Evolutionary conservation across 148 eudicot genomes (phyloP).

Genomic region (Silene conica): DNA sequence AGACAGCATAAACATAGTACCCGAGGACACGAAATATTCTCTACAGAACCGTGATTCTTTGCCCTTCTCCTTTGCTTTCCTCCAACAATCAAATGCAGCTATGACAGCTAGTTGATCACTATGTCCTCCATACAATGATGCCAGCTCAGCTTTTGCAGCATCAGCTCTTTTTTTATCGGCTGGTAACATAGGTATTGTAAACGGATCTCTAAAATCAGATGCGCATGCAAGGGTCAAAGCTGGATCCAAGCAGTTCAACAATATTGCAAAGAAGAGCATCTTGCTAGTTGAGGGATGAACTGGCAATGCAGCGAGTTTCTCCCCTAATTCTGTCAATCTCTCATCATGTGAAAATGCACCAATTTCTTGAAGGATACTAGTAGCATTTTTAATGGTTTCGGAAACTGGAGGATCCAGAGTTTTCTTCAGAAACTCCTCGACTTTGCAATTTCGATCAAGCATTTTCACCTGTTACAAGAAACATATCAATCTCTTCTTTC

Average conservation of each 20-base stretch:
- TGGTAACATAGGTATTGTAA: slow-evolving; percentile 75
- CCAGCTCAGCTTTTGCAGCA: slow-evolving; percentile 68
- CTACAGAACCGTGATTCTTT: slow-evolving; percentile 68
- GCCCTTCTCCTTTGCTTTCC: slow-evolving; percentile 54
- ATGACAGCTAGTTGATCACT: slow-evolving; percentile 89
- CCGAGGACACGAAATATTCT: slow-evolving; percentile 56
- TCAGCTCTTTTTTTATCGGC: slow-evolving; percentile 57
- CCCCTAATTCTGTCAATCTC: slow-evolving; percentile 77
- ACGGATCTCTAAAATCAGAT: slow-evolving; percentile 73
- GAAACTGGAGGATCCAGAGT: slow-evolving; percentile 83
- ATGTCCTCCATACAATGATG: slow-evolving; percentile 69
- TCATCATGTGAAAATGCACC: slow-evolving; percentile 79
- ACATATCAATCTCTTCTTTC: slow-evolving; percentile 1
- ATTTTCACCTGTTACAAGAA: slow-evolving; percentile 66
- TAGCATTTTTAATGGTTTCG: slow-evolving; percentile 76
- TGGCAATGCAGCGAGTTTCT: slow-evolving; percentile 71
- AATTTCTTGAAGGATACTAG: slow-evolving; percentile 74
- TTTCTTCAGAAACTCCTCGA: slow-evolving; percentile 70
- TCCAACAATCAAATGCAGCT: slow-evolving; percentile 97
- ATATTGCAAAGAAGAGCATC: slow-evolving; percentile 80
- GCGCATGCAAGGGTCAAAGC: slow-evolving; percentile 97
- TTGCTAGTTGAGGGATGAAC: slow-evolving; percentile 88
- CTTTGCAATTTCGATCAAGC: slow-evolving; percentile 66
- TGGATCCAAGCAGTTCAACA: slow-evolving; percentile 87
- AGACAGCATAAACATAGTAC: slow-evolving; percentile 66